Base-by-base conservation (phyloP, 805 yeast genomes). In the Sugiyamaella boreocaroliniensis region DNA sequence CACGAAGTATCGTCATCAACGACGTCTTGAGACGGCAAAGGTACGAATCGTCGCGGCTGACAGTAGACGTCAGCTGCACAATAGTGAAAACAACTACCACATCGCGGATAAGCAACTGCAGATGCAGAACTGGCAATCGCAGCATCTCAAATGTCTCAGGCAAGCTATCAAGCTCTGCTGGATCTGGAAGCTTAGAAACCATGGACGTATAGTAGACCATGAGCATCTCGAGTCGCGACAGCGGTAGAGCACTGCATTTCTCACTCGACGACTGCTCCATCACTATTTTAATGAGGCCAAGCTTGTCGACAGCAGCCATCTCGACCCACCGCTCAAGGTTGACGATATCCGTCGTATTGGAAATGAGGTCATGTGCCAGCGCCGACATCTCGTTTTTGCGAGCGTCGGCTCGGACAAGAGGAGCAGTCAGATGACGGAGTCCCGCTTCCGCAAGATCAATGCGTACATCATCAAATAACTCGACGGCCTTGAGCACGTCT, bases 71-170 rank as follows among this genome's bases (percentile, higher is more conserved):
- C 32, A 55, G 53, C 40, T 58, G 60, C 12, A 56, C 37, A 11
- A 57, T 47, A 5, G 58, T 19, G 47, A 56, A 58, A 8, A 49
- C 53, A 46, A 56, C 16, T 3, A 55, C 55, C 9, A 54, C 49
- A 42, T 59, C 63, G 2, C 52, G 49, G 15, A 58, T 56, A 34
- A 55, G 41, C 29, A 58, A 20, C 51, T 50, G 52, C 11, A 48
- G 44, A 11, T 53, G 50, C 41, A 58, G 41, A 4, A 58, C 37
- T 19, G 60, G 47, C 29, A 58, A 45, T 29, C 63, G 52, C 40
- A 58, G 18, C 45, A 46, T 42, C 16, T 51, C 12, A 45, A 58
- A 55, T 16, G 58, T 55, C 48, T 58, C 61, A 2, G 63, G 59
- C 29, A 55, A 15, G 5, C 37, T 15, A 18, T 54, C 53, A 22